Evolutionary conservation across 129 eudicot species (phyloP), one percentile per base, ranked within the genome.

Genomic region (Gnaphalium uliginosum): DNA sequence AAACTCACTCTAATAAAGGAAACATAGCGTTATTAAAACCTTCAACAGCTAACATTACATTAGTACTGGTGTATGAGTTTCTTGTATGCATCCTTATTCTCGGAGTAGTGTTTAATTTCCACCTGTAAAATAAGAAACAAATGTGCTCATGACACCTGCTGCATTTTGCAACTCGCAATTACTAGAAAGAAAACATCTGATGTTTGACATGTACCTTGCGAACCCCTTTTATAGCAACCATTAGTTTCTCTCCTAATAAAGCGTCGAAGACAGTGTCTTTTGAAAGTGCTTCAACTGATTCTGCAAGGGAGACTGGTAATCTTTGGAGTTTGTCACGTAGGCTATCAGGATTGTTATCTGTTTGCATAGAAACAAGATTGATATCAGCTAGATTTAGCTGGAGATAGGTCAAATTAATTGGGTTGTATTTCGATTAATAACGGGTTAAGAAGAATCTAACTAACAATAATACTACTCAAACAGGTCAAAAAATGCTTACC

Each of bases 231-330:
- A 95, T 70, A 62, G 99, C 97, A 65, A 80, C 77, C 75, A 86
- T 14, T 65, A 91, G 85, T 70, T 89, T 95, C 81, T 95, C 93
- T 41, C 97, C 96, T 43, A 95, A 78, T 72, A 95, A 78, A 25
- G 89, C 87, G 68, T 76, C 80, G 37, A 95, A 63, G 69, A 79
- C 77, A 27, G 59, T 23, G 73, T 95, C 94, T 65, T 87, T 89
- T 50, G 85, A 85, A 72, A 95, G 96, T 73, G 99, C 99, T 71
- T 84, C 83, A 57, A 95, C 83, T 54, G 99, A 84, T 86, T 91
- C 99, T 26, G 86, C 75, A 43, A 95, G 94, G 11, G 96, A 87
- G 56, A 22, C 50, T 25, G 99, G 99, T 76, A 95, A 84, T 63
- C 99, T 81, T 78, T 82, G 78, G 69, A 89, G 79, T 82, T 87